Percentiles rank a stretch among this genome's conserved stretches.
Evolutionary conservation across 106 monocot genomes (phyloP).

Genomic region (Alisma plantagoaquatica): DNA sequence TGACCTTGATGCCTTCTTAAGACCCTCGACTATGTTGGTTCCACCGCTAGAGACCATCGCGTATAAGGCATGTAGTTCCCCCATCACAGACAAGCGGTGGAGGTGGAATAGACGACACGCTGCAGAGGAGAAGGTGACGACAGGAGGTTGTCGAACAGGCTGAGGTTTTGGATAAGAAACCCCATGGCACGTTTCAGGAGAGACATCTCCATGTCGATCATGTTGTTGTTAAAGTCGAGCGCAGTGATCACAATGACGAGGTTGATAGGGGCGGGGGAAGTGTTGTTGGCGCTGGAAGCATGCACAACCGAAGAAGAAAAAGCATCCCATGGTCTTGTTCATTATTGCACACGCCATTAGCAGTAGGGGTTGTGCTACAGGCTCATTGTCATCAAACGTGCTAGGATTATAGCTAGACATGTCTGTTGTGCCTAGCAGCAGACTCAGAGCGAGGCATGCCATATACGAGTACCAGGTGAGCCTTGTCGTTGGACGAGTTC

Average conservation of each 20-base stretch:
- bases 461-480: too few relatives aligned
- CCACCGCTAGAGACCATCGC: slow-evolving; percentile 16
- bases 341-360: too few relatives aligned
- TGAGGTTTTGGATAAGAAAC: slow-evolving; percentile 82
- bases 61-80: slow-evolving; percentile 22
- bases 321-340: too few relatives aligned
- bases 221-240: slow-evolving; percentile 82
- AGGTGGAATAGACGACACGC: slow-evolving; percentile 43
- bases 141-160: slow-evolving; percentile 66
- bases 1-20: slow-evolving; percentile 19
- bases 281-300: too few relatives aligned
- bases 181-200: slow-evolving; percentile 82
- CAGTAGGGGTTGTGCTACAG: too few relatives aligned
- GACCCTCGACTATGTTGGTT: slow-evolving; percentile 28
- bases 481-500: too few relatives aligned
- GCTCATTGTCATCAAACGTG: too few relatives aligned
- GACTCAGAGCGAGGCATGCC: too few relatives aligned
- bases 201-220: slow-evolving; percentile 80
- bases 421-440: too few relatives aligned
- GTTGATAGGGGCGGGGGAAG: slow-evolving; percentile 51
- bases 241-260: slow-evolving; percentile 63
- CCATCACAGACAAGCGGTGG: slow-evolving; percentile 20
- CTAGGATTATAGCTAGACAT: too few relatives aligned
- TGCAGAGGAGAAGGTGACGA: slow-evolving; percentile 64
- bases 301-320: too few relatives aligned